Evolutionary conservation across 2,329 filamentous ascomycete genomes (phyloP).

Genomic region (Ophiostoma pallidulum): DNA sequence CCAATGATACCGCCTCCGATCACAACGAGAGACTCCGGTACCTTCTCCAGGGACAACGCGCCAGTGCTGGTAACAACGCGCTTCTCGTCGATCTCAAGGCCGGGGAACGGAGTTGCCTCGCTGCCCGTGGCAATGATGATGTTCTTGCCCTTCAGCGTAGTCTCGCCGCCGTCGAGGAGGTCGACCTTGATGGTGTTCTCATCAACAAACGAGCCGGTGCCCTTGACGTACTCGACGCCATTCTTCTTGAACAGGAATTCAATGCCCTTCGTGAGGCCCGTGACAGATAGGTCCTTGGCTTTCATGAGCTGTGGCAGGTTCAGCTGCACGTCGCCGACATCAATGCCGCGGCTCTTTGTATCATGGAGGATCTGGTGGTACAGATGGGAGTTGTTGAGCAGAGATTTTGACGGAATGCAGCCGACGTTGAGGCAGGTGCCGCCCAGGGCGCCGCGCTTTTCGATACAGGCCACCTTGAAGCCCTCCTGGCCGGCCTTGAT

Average conservation of each 20-base stretch:
- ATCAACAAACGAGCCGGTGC: conserved; percentile 74
- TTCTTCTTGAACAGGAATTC: conserved; percentile 99
- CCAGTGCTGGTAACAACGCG: conserved; percentile 94
- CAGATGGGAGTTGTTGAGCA: conserved; percentile 98
- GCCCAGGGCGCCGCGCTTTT: conserved; percentile 91
- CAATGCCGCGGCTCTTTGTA: conserved; percentile 93
- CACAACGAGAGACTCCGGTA: conserved; percentile 93
- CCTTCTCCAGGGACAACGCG: conserved; percentile 77
- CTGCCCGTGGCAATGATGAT: conserved; percentile 95
- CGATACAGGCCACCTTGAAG: conserved; percentile 94
- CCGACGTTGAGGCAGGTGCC: conserved; percentile 98
- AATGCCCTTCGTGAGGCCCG: conserved; percentile 86
- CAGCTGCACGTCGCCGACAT: conserved; percentile 93
- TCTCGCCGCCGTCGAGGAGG: conserved; percentile 85
- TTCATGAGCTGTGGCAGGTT: conserved; percentile 97
- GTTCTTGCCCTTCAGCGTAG: conserved; percentile 82
- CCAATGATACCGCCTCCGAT: conserved; percentile 98
- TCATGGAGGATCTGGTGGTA: conserved; percentile 97
- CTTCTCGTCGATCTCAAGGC: conserved; percentile 94
- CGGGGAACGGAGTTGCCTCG: conserved; percentile 93
- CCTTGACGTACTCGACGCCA: conserved; percentile 95
- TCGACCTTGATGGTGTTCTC: conserved; percentile 88
- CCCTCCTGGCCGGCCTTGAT: conserved; percentile 99
- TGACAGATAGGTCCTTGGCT: conserved; percentile 89
- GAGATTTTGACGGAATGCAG: conserved; percentile 98